Percentiles rank a stretch among this genome's conserved stretches.
Evolutionary conservation across 495 filamentous ascomycete species (phyloP).

Genomic region (Aspergillus biplanus): DNA sequence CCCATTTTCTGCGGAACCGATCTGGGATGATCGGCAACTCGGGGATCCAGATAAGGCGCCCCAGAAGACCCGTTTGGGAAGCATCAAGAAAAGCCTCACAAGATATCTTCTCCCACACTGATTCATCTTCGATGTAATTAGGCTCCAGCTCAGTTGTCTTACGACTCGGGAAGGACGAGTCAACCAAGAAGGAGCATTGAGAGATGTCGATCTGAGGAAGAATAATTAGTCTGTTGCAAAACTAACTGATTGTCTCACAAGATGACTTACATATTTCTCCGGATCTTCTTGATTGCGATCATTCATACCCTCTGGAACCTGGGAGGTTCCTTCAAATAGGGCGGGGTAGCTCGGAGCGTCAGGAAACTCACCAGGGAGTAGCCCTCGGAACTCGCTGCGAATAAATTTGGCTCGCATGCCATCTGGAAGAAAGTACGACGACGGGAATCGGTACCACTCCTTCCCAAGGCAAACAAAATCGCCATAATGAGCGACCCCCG

Average conservation of each 20-base stretch:
- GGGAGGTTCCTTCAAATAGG: conserved; percentile 77
- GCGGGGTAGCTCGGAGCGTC: conserved; percentile 63
- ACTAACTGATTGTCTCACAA: conserved; percentile 1
- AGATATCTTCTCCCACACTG: conserved; percentile 72
- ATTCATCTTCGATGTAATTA: conserved; percentile 67
- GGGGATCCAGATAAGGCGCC: conserved; percentile 85
- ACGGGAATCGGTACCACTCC: conserved; percentile 98
- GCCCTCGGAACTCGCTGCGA: conserved; percentile 83
- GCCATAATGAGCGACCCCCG: conserved; percentile 53
- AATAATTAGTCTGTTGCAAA: neutral
- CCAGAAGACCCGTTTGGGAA: conserved; percentile 68
- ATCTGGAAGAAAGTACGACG: conserved; percentile 84
- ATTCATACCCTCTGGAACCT: conserved; percentile 85
- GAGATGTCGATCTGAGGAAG: conserved; percentile 62
- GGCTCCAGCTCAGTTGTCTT: conserved; percentile 66
- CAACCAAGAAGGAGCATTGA: conserved; percentile 82
- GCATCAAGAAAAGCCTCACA: conserved; percentile 84
- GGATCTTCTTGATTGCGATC: conserved; percentile 86
- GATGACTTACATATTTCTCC: conserved; percentile 75
- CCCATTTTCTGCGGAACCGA: conserved; percentile 73
- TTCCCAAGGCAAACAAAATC: conserved; percentile 87
- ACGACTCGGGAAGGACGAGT: conserved; percentile 74
- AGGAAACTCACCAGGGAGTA: conserved; percentile 89
- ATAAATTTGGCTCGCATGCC: conserved; percentile 83
- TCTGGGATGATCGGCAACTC: conserved; percentile 71